Percentiles rank a stretch among this genome's conserved stretches.
Evolutionary conservation across 2,329 filamentous ascomycete species (phyloP).

Genomic region (Chaetomium olivaceum): DNA sequence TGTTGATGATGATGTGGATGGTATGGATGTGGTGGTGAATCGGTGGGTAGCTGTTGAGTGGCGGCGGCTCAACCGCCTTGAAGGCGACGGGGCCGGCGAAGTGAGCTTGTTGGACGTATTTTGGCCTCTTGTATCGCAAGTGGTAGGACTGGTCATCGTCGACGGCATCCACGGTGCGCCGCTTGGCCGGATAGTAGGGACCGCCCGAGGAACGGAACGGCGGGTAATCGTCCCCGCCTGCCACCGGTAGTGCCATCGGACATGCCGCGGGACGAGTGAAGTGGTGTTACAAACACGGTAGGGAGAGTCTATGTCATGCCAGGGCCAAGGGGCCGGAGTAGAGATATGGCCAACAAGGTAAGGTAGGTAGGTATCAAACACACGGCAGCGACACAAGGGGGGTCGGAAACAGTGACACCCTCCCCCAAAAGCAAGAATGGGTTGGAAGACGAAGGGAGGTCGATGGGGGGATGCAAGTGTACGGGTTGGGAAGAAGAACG

Average conservation of each 20-base stretch:
- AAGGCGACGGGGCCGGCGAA: slow-evolving; percentile 27
- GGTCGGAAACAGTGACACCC: not conserved
- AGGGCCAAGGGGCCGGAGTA: not conserved
- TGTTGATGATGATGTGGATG: not conserved
- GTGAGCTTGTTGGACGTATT: slow-evolving; percentile 16
- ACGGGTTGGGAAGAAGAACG: not conserved
- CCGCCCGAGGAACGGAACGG: slow-evolving; percentile 22
- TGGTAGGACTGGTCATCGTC: slow-evolving; percentile 21
- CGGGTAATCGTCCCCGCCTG: slow-evolving; percentile 33
- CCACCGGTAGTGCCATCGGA: slow-evolving; percentile 34
- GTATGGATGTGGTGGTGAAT: slow-evolving; percentile 28
- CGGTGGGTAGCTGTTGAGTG: slow-evolving; percentile 14
- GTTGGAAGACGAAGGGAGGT: not conserved
- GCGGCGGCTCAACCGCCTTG: slow-evolving; percentile 19
- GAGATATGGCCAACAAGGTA: not conserved
- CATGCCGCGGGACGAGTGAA: slow-evolving; percentile 26
- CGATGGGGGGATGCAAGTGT: not conserved
- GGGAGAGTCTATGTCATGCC: not conserved
- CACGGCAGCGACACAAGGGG: not conserved
- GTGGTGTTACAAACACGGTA: not conserved
- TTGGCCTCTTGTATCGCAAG: slow-evolving; percentile 26
- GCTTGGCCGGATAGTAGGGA: slow-evolving; percentile 27
- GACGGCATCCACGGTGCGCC: slow-evolving; percentile 27
- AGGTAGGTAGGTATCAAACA: not conserved
- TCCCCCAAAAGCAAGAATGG: not conserved